Conservation (phyloP, 129 eudicot genomes). For the Deinandra increscens region DNA sequence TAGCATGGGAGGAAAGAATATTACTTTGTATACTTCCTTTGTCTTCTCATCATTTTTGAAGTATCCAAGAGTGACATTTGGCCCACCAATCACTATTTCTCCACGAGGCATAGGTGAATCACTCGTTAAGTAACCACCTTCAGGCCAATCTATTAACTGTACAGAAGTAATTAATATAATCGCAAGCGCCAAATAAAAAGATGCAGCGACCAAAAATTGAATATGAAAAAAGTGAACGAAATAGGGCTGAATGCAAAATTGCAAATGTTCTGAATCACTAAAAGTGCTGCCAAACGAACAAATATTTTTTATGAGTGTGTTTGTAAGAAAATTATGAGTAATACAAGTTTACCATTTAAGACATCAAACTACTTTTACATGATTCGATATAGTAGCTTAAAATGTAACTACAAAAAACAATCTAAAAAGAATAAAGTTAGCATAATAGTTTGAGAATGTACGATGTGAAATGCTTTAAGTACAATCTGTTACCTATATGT, state of each 20-base stretch:
- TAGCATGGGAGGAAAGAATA: conserved; percentile 11
- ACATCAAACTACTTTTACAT: conserved; percentile 9
- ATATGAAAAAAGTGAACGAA: background rate
- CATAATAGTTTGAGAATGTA: background rate
- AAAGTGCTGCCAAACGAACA: conserved; percentile 7
- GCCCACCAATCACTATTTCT: conserved; percentile 92
- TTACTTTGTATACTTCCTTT: conserved; percentile 87
- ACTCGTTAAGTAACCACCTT: conserved; percentile 79
- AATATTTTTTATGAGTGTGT: background rate
- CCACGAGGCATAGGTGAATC: conserved; percentile 95
- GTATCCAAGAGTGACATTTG: conserved; percentile 89
- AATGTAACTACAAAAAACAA: background rate
- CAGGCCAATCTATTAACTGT: conserved; percentile 93
- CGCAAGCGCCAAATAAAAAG: background rate
- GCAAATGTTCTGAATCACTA: conserved; percentile 2
- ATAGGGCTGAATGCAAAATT: background rate
- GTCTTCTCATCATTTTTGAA: conserved; percentile 90
- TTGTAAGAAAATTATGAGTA: background rate
- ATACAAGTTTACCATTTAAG: background rate
- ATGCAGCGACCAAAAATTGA: conserved; percentile 5
- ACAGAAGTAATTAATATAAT: background rate
- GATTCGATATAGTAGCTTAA: background rate
- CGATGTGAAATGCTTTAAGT: background rate
- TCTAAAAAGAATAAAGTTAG: background rate
- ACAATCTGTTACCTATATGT: background rate